Conservation (phyloP, 345 rosid genomes). For the Eucalyptus regnans region DNA sequence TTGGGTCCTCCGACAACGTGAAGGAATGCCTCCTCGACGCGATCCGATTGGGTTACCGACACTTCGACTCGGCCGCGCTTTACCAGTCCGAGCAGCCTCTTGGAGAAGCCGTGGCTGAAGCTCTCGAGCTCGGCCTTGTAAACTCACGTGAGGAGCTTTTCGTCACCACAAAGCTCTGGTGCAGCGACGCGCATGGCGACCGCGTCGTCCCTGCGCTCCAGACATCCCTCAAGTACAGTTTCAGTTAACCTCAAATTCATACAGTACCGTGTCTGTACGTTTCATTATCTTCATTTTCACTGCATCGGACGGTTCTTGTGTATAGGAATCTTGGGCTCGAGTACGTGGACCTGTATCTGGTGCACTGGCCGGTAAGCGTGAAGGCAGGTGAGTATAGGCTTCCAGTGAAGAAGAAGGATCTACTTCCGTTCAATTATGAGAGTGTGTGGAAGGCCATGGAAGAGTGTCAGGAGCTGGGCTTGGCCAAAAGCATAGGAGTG, state of each 20-base stretch:
- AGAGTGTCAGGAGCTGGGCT: slow-evolving; percentile 14
- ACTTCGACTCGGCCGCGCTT: slow-evolving; percentile 18
- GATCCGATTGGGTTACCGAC: slow-evolving; percentile 14
- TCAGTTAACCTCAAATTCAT: not conserved
- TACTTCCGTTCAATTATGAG: slow-evolving; percentile 1
- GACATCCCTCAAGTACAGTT: not conserved
- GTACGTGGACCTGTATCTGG: slow-evolving; percentile 13
- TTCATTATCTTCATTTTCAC: not conserved
- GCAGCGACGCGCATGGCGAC: slow-evolving; percentile 8
- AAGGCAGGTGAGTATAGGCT: not conserved
- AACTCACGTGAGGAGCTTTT: slow-evolving; percentile 19
- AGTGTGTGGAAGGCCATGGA: slow-evolving; percentile 34
- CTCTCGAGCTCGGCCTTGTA: slow-evolving; percentile 12
- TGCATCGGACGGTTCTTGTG: not conserved
- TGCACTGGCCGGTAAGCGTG: slow-evolving; percentile 11
- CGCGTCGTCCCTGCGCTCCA: slow-evolving; percentile 10
- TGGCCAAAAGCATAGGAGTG: slow-evolving; percentile 23
- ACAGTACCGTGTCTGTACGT: not conserved
- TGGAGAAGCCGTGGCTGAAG: slow-evolving; percentile 23
- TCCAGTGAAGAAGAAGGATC: not conserved
- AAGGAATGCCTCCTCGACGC: slow-evolving; percentile 9
- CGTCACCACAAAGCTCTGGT: slow-evolving; percentile 27
- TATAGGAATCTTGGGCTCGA: slow-evolving; percentile 15
- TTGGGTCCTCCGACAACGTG: not conserved
- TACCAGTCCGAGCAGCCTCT: slow-evolving; percentile 17